Conservation (phyloP, 176 grass and related monocot genomes). For the Stipa capillata region DNA sequence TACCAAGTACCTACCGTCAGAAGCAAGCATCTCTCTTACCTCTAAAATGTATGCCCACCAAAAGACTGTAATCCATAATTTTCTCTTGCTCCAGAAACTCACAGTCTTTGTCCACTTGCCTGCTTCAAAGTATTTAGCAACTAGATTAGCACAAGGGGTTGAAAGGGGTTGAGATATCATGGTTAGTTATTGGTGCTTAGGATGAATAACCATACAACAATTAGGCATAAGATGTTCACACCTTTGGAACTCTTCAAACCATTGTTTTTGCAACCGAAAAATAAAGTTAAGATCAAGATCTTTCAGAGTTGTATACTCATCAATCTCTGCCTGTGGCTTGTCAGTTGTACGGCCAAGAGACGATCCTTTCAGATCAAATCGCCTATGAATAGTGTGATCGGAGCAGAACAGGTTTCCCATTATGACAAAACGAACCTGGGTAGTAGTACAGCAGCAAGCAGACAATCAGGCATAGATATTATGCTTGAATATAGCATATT, state of each 20-base stretch:
- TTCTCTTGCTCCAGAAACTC: slow-evolving; percentile 87
- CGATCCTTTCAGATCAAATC: slow-evolving; percentile 94
- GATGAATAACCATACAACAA: background rate
- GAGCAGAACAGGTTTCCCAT: slow-evolving; percentile 95
- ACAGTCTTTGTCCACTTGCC: slow-evolving; percentile 81
- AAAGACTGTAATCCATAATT: slow-evolving; percentile 95
- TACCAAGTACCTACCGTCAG: slow-evolving; percentile 30
- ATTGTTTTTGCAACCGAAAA: slow-evolving; percentile 65
- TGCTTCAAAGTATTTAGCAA: slow-evolving; percentile 37
- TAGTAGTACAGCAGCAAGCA: slow-evolving; percentile 14
- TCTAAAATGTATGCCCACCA: slow-evolving; percentile 91
- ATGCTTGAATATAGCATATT: slow-evolving; percentile 1
- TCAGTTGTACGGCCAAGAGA: slow-evolving; percentile 75
- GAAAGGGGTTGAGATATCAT: slow-evolving; percentile 15
- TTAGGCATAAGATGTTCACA: slow-evolving; percentile 28
- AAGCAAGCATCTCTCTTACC: slow-evolving; percentile 25
- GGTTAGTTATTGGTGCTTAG: background rate
- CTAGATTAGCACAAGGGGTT: slow-evolving; percentile 34
- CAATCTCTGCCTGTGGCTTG: slow-evolving; percentile 67
- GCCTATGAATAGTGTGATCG: slow-evolving; percentile 73
- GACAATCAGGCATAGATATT: slow-evolving; percentile 5
- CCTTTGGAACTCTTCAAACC: slow-evolving; percentile 78
- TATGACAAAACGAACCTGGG: slow-evolving; percentile 92
- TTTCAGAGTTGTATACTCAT: slow-evolving; percentile 91
- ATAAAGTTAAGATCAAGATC: slow-evolving; percentile 97